Evolutionary conservation across 1,284 basidiomycete genomes (phyloP), one percentile per base, ranked within the genome.

Genomic region (Apiotrichum domesticum): DNA sequence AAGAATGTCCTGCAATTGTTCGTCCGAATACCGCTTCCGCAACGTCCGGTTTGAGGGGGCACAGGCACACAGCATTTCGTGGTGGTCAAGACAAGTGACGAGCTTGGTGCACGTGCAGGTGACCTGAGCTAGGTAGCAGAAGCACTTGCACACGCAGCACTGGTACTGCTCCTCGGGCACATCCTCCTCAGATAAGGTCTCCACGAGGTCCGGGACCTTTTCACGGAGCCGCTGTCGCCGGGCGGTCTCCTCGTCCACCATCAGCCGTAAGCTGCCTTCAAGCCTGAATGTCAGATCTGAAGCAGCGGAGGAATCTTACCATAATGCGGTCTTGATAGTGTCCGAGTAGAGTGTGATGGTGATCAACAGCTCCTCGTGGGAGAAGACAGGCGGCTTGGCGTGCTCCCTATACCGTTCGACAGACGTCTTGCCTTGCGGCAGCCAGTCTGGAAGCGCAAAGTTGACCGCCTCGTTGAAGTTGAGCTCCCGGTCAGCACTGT

Each of bases 391-490:
- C 35, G 88, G 80, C 74, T 98, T 97, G 74, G 85, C 80, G 75
- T 97, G 89, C 59, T 87, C 84, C 68, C 90, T 85, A 76, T 98
- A 95, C 49, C 90, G 83, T 71, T 85, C 82, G 13, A 93, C 90
- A 68, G 92, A 96, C 61, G 90, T 88, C 48, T 88, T 82, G 41
- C 90, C 96, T 58, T 85, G 84, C 21, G 86, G 80, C 52, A 98
- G 80, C 96, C 96, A 99, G 74, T 98, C 92, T 14, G 94, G 91
- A 42, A 97, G 80, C 5, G 95, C 95, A 75, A 99, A 98, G 77
- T 99, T 99, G 71, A 99, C 96, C 1, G 96, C 96, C 79, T 98
- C 94, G 74, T 98, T 98, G 79, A 98, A 92, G 77, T 98, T 98
- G 70, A 98, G 81, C 90, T 92, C 69, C 3, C 39, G 1, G 29